Base-by-base conservation (phyloP, 177 flowering plant genomes). In the Vitis hybrid region DNA sequence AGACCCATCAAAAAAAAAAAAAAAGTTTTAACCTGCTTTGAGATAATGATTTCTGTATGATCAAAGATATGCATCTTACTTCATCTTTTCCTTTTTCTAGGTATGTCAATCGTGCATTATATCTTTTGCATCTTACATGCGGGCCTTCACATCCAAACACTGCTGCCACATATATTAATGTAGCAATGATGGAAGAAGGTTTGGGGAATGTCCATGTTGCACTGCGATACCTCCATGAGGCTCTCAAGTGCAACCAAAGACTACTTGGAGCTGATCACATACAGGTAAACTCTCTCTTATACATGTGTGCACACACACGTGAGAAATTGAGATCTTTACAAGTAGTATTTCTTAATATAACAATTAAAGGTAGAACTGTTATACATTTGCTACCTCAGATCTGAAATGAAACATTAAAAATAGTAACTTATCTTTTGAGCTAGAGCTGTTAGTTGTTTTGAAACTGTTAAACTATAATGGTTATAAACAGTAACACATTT, bases 151-250 rank as follows among this genome's bases (percentile, higher is more conserved):
- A 93, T 75, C 98, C 98, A 76, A 91, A 93, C 52, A 93, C 98
- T 51, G 98, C 98, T 77, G 98, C 98, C 53, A 93, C 98, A 2
- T 93, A 91, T 56, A 93, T 93, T 18, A 93, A 93, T 70, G 95
- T 93, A 39, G 98, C 98, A 69, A 91, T 93, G 98, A 93, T 93
- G 98, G 98, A 93, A 80, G 98, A 93, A 86, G 97, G 98, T 70
- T 75, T 93, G 74, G 97, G 98, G 6, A 91, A 93, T 75, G 85
- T 87, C 66, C 97, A 93, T 81, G 86, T 93, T 75, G 98, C 98
- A 56, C 90, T 93, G 56, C 82, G 98, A 67, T 93, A 91, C 74
- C 88, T 93, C 52, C 98, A 93, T 64, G 92, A 93, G 82, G 97
- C 97, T 75, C 80, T 93, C 22, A 93, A 93, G 81, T 93, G 98